A percentile compares a stretch with the other conserved stretches of the same genome.
Conservation (phyloP, 2,329 filamentous ascomycete species). For the Cytospora mali region DNA sequence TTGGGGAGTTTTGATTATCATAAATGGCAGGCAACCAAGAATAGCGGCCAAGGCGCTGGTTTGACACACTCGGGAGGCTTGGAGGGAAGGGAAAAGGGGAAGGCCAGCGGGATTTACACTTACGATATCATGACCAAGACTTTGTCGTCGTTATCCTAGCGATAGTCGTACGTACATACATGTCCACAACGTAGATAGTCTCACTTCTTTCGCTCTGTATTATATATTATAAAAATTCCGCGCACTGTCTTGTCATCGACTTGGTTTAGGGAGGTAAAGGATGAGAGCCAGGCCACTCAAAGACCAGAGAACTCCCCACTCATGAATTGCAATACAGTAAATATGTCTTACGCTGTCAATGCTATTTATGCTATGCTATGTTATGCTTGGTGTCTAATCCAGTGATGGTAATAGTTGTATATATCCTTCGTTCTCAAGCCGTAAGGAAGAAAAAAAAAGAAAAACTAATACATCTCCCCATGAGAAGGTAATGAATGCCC, state of each 20-base stretch:
- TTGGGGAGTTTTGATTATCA: not conserved
- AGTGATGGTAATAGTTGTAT: not conserved
- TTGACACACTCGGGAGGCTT: not conserved
- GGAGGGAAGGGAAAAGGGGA: not conserved
- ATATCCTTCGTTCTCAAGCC: no score
- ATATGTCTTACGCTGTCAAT: not conserved
- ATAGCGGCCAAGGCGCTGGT: not conserved
- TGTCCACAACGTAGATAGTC: not conserved
- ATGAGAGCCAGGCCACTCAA: not conserved
- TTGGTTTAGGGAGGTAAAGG: not conserved
- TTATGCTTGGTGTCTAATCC: not conserved
- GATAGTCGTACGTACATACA: not conserved
- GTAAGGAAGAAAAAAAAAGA: no score
- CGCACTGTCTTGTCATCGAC: no score
- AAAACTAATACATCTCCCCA: not conserved
- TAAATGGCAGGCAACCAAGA: not conserved
- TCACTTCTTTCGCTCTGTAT: not conserved
- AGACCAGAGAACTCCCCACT: not conserved
- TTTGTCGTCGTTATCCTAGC: not conserved
- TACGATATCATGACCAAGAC: not conserved
- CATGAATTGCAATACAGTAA: not conserved
- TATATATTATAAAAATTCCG: not conserved
- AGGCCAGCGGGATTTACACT: no score
- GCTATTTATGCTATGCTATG: not conserved
- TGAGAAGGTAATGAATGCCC: no score